Conservation (phyloP, 306 rosid genomes). For the Argentina anserina region DNA sequence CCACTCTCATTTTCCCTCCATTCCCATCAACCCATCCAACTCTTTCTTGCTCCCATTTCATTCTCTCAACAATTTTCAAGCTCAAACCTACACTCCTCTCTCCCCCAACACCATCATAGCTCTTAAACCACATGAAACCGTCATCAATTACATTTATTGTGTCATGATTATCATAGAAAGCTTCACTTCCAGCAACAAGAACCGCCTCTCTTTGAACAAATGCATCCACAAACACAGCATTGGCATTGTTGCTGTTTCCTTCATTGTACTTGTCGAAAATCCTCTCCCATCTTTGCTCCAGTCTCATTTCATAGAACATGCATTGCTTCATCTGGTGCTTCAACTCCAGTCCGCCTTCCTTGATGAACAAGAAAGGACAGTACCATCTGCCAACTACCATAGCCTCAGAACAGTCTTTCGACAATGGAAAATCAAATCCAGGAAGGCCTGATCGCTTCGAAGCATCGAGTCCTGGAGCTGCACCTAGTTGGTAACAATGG, state of each 20-base stretch:
- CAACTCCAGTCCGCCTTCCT: slow-evolving; percentile 49
- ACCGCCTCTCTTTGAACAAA: slow-evolving; percentile 43
- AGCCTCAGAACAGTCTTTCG: slow-evolving; percentile 14
- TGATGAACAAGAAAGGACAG: slow-evolving; percentile 58
- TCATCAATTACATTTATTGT: slow-evolving; percentile 5
- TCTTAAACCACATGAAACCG: slow-evolving; percentile 44
- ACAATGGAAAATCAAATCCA: slow-evolving; percentile 26
- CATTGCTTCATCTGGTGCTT: slow-evolving; percentile 41
- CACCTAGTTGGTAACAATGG: slow-evolving; percentile 24
- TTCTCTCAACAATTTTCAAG: slow-evolving; percentile 45
- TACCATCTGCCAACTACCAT: slow-evolving; percentile 69
- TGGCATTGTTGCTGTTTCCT: not conserved
- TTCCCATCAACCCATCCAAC: slow-evolving; percentile 35
- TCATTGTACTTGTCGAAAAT: slow-evolving; percentile 34
- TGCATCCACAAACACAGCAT: slow-evolving; percentile 35
- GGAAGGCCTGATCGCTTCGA: slow-evolving; percentile 41
- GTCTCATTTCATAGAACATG: slow-evolving; percentile 60
- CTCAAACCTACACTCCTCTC: slow-evolving; percentile 49
- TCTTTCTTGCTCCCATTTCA: slow-evolving; percentile 46
- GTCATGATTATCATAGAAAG: slow-evolving; percentile 12
- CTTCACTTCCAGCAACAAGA: slow-evolving; percentile 35
- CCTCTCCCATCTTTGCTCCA: slow-evolving; percentile 62
- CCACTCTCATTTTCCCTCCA: slow-evolving; percentile 27
- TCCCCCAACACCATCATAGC: slow-evolving; percentile 25
- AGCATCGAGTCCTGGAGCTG: slow-evolving; percentile 48